Conservation (phyloP, 2,329 filamentous ascomycete genomes). For the Epichloe sibirici region DNA sequence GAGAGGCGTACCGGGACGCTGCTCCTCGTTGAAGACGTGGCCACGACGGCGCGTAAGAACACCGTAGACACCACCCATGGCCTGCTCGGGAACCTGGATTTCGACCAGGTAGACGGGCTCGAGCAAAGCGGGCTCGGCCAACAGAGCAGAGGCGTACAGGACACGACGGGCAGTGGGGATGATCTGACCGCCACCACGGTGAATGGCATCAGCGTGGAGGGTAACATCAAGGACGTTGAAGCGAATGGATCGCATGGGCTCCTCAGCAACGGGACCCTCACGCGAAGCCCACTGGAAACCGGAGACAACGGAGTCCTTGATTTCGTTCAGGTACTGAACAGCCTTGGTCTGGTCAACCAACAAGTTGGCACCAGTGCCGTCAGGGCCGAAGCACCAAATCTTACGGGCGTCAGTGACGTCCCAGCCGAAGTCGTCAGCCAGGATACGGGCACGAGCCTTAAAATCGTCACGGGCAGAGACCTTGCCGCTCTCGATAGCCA, state of each 20-base stretch:
- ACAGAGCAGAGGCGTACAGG: slow-evolving; percentile 81
- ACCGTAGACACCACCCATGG: slow-evolving; percentile 99
- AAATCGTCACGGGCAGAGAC: slow-evolving; percentile 94
- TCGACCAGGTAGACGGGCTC: slow-evolving; percentile 99
- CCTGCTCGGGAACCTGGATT: slow-evolving; percentile 95
- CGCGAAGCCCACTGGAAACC: slow-evolving; percentile 99
- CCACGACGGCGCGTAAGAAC: slow-evolving; percentile 94
- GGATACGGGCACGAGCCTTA: slow-evolving; percentile 91
- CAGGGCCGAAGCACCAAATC: slow-evolving; percentile 99
- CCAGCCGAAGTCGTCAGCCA: slow-evolving; percentile 97
- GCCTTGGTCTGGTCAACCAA: slow-evolving; percentile 99
- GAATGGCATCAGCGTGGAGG: slow-evolving; percentile 97
- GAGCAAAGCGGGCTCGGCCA: slow-evolving; percentile 81
- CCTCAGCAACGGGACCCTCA: slow-evolving; percentile 94
- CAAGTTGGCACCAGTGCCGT: slow-evolving; percentile 96
- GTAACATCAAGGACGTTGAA: slow-evolving; percentile 99
- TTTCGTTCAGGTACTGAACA: slow-evolving; percentile 99
- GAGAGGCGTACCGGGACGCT: slow-evolving; percentile 94
- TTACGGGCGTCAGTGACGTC: slow-evolving; percentile 99
- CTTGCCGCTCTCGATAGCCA: slow-evolving; percentile 84
- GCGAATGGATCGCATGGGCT: slow-evolving; percentile 93
- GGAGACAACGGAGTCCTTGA: slow-evolving; percentile 99
- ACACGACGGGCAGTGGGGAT: slow-evolving; percentile 98
- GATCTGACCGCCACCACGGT: slow-evolving; percentile 98
- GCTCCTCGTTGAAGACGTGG: slow-evolving; percentile 98